These are phyloP conservation scores for Podaxis pistillaris DNA, from an alignment of 768 basidiomycete species.

Conservation along the genomic window DNA sequence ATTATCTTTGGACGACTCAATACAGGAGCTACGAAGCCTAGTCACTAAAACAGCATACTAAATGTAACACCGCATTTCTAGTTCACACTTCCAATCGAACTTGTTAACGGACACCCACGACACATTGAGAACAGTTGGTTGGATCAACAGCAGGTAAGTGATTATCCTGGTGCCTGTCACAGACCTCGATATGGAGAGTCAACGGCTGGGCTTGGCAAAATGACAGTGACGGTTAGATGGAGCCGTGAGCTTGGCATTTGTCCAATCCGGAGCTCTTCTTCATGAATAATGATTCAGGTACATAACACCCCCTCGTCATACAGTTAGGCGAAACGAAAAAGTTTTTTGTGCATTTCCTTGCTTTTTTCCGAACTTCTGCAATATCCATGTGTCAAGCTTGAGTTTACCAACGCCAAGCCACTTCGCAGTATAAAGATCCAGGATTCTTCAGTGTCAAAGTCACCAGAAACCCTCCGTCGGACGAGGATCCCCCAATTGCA, in stretches of 20 bases:
- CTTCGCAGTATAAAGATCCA: background rate
- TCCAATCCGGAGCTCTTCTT: background rate
- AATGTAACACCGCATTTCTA: slow-evolving; percentile 6
- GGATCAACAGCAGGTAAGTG: background rate
- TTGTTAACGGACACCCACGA: background rate
- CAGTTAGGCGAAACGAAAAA: slow-evolving; percentile 6
- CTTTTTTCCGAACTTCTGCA: background rate
- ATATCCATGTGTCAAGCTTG: background rate
- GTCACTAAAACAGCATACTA: slow-evolving; percentile 19
- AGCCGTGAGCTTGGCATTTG: slow-evolving; percentile 2
- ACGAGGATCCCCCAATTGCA: background rate
- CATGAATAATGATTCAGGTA: too few species aligned
- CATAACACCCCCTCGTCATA: background rate
- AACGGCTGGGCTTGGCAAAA: background rate
- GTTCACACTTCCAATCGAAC: background rate
- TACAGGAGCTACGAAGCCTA: slow-evolving; percentile 6
- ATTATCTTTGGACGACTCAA: slow-evolving; percentile 60
- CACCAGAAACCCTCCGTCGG: background rate
- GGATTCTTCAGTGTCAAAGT: background rate
- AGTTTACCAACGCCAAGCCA: background rate
- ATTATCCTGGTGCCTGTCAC: background rate
- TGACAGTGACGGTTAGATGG: background rate
- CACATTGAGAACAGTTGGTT: background rate
- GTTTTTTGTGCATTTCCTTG: slow-evolving; percentile 1
- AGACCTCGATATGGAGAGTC: background rate